phyloP scores from a whole-genome alignment of 1,139 yeast species.

The Protomyces gravidus region DNA sequence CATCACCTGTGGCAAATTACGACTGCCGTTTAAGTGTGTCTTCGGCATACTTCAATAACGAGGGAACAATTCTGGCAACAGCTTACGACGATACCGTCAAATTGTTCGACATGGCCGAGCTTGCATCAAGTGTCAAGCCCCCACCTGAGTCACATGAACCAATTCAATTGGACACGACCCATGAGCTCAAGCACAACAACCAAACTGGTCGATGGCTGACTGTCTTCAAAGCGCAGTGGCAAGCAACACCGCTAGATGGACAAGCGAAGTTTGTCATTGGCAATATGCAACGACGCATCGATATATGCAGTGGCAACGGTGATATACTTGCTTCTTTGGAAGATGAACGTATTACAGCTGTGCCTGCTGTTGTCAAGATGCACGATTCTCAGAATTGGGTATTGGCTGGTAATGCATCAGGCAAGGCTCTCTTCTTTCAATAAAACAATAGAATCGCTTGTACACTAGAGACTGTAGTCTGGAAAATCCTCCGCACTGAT shows the following conservation, averaged over 20 bases:
- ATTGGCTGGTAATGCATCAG: conserved; percentile 91
- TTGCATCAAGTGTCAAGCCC: conserved; percentile 35
- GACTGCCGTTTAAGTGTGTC: conserved; percentile 64
- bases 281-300: conserved; percentile 84
- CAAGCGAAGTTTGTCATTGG: conserved; percentile 82
- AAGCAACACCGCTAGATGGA: conserved; percentile 61
- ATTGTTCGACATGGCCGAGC: conserved; percentile 53
- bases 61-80: conserved; percentile 76
- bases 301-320: conserved; percentile 72
- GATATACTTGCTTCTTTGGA: conserved; percentile 69
- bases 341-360: conserved; percentile 65
- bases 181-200: conserved; percentile 75
- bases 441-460: background rate
- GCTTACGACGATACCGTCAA: conserved; percentile 85
- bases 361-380: conserved; percentile 80
- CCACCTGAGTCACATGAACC: conserved; percentile 4
- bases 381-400: conserved; percentile 87
- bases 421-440: conserved; percentile 47
- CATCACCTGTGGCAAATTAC: conserved; percentile 31
- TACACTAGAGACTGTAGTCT: conserved; percentile 1
- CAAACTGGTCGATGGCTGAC: conserved; percentile 97
- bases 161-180: conserved; percentile 49
- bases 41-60: conserved; percentile 75
- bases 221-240: conserved; percentile 84
- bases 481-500: conserved; percentile 35